phyloP scores from a whole-genome alignment of 75 land plant genomes.

The Cryptomeria japonica region DNA sequence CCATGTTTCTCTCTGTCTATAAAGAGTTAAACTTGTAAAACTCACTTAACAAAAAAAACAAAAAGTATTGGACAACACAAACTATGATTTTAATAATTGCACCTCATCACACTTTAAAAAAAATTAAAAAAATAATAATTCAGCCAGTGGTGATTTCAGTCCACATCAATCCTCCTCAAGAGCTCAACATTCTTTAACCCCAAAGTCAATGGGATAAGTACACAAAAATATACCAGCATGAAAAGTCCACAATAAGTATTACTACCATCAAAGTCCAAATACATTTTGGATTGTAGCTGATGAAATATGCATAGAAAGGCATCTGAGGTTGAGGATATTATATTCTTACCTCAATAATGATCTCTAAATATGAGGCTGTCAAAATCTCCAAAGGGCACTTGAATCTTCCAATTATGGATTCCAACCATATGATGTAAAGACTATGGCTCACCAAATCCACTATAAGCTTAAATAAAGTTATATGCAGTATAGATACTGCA shows the following conservation, averaged over 20 bases:
- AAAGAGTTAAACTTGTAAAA: too few species aligned
- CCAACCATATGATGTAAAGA: slow-evolving; percentile 1
- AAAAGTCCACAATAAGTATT: not conserved
- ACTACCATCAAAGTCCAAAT: not conserved
- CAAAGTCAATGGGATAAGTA: not conserved
- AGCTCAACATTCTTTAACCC: not conserved
- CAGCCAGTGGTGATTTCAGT: not conserved
- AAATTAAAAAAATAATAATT: too few species aligned
- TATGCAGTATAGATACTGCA: not conserved
- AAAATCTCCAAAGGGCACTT: not conserved
- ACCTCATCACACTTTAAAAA: too few species aligned
- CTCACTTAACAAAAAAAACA: too few species aligned
- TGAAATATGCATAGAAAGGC: not conserved
- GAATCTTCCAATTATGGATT: not conserved
- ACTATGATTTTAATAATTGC: too few species aligned
- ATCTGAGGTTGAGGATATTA: not conserved
- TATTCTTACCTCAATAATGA: not conserved
- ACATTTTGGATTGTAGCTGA: not conserved
- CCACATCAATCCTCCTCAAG: not conserved
- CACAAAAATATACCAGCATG: too few species aligned
- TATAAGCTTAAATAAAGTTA: not conserved
- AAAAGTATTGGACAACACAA: too few species aligned
- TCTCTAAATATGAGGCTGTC: not conserved
- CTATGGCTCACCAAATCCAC: not conserved
- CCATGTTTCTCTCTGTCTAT: too few species aligned